Conservation (phyloP, 768 basidiomycete species). For the Filobasidium floriforme region DNA sequence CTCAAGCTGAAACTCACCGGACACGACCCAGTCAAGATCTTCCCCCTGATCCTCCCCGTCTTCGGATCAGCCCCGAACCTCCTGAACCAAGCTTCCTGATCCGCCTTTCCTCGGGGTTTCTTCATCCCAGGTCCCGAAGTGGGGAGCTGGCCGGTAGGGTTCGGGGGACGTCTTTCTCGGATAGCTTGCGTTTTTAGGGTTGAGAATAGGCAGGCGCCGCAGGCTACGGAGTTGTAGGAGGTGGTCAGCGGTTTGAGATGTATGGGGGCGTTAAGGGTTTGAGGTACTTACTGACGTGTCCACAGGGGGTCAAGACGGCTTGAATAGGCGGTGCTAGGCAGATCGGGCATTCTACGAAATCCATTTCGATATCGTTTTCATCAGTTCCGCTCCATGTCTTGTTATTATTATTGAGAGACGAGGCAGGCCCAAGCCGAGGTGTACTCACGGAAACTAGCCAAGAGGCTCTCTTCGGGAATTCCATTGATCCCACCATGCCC, state of each 20-base stretch:
- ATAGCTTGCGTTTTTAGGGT: slow-evolving; percentile 25
- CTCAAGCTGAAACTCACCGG: slow-evolving; percentile 8
- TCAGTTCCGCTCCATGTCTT: no score
- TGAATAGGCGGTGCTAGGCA: slow-evolving; percentile 20
- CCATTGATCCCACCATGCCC: background rate
- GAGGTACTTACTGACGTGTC: slow-evolving; percentile 21
- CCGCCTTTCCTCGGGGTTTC: background rate
- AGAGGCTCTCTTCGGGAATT: background rate
- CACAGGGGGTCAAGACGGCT: slow-evolving; percentile 24
- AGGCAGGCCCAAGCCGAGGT: no score
- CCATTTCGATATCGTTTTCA: background rate
- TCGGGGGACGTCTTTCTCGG: slow-evolving; percentile 14
- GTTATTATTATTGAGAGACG: no score
- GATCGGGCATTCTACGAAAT: slow-evolving; percentile 23
- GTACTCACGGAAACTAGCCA: slow-evolving; percentile 5
- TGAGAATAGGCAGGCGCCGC: slow-evolving; percentile 23
- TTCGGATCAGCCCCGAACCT: background rate
- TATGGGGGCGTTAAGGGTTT: background rate
- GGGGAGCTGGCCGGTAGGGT: slow-evolving; percentile 15
- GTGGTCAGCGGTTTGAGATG: background rate
- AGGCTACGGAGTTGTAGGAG: slow-evolving; percentile 7
- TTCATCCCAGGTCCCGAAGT: background rate
- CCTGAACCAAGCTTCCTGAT: background rate
- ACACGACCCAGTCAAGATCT: slow-evolving; percentile 14
- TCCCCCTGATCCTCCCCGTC: slow-evolving; percentile 14